Percentiles rank a stretch among this genome's conserved stretches.
Conservation (phyloP, 192 early-diverging fungal genomes). For the Backusella sp. region DNA sequence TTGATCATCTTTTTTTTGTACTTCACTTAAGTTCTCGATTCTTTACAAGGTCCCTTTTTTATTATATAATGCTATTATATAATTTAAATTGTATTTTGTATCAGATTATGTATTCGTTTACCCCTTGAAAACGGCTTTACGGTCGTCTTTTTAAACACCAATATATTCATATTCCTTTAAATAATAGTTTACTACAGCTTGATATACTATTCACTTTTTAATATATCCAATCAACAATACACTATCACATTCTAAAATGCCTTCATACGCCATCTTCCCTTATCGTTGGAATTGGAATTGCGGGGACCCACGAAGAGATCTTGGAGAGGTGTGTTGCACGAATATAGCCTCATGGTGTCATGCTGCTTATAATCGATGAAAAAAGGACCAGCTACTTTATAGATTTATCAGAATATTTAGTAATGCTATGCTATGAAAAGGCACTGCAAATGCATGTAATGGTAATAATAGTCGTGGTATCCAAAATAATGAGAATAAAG, state of each 20-base stretch:
- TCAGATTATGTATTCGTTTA: neutral
- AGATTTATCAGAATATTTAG: neutral
- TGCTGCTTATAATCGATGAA: neutral
- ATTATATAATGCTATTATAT: neutral
- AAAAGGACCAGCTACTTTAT: neutral
- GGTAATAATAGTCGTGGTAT: neutral
- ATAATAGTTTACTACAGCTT: neutral
- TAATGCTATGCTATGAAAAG: neutral
- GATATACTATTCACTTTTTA: neutral
- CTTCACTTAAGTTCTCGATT: neutral
- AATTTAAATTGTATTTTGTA: neutral
- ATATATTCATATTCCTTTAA: neutral
- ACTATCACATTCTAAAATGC: neutral
- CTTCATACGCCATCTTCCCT: neutral
- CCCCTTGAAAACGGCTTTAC: neutral
- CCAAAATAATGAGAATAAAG: neutral
- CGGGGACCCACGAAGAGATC: neutral
- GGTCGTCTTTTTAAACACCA: neutral
- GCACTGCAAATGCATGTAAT: neutral
- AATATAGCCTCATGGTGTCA: neutral
- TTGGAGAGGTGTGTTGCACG: neutral
- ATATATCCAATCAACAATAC: neutral
- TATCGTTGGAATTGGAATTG: neutral
- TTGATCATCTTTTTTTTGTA: neutral
- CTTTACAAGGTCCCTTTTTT: neutral